These are phyloP conservation scores for Vachellia collinsii DNA, from an alignment of 306 rosid species.

Conservation along the genomic window DNA sequence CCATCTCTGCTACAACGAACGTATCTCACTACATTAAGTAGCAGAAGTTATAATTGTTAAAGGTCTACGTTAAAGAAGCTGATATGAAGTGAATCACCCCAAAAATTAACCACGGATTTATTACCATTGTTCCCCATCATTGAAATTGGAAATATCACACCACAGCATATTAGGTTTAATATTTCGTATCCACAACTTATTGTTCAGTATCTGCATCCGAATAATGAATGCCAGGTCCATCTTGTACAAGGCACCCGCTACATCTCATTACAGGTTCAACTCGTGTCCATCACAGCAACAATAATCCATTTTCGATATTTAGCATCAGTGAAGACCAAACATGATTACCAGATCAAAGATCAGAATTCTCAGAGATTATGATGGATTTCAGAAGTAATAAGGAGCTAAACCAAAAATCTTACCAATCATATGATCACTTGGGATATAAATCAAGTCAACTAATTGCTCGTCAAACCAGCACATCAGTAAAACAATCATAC, in stretches of 20 bases:
- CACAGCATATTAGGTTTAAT: constrained; percentile 46
- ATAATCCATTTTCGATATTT: constrained; percentile 36
- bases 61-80: constrained; percentile 36
- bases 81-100: constrained; percentile 34
- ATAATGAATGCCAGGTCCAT: constrained; percentile 53
- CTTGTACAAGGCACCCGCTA: constrained; percentile 54
- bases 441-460: constrained; percentile 55
- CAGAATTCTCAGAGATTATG: constrained; percentile 43
- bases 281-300: constrained; percentile 54
- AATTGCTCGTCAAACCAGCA: constrained; percentile 66
- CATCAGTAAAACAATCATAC: constrained; percentile 60
- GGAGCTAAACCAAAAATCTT: constrained; percentile 52
- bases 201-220: constrained; percentile 44
- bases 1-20: constrained; percentile 56
- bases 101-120: constrained; percentile 38
- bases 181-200: constrained; percentile 43
- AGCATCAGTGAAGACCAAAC: constrained; percentile 34
- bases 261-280: constrained; percentile 51
- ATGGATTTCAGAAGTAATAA: constrained; percentile 44
- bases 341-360: constrained; percentile 47
- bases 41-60: constrained; percentile 44
- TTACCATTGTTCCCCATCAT: constrained; percentile 47
- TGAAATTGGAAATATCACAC: constrained; percentile 38
- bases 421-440: constrained; percentile 59
- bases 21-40: constrained; percentile 61